Evolutionary conservation across 1,284 basidiomycete genomes (phyloP).

Genomic region (Puccinia brachypodii): DNA sequence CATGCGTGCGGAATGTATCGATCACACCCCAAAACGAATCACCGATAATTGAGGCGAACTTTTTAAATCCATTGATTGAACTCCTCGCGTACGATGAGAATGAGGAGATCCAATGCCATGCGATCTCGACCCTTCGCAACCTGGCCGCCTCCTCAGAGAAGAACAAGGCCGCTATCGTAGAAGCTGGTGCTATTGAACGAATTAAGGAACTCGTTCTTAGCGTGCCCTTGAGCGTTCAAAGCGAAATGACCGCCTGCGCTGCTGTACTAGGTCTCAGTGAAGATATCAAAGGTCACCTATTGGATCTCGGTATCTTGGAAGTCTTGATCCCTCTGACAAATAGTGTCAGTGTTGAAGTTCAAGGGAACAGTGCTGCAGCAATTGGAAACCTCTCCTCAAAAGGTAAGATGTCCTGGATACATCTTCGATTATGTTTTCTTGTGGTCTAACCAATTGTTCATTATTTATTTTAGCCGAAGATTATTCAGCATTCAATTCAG

Average conservation of each 20-base stretch:
- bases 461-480: slow-evolving; percentile 71
- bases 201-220: slow-evolving; percentile 96
- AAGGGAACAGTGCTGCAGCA: slow-evolving; percentile 97
- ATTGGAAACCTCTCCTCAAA: slow-evolving; percentile 96
- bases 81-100: slow-evolving; percentile 96
- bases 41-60: slow-evolving; percentile 98
- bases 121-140: slow-evolving; percentile 97
- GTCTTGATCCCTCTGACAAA: slow-evolving; percentile 95
- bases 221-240: slow-evolving; percentile 95
- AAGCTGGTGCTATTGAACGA: slow-evolving; percentile 95
- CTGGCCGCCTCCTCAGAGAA: slow-evolving; percentile 95
- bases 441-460: not conserved
- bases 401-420: slow-evolving; percentile 61
- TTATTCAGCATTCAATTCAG: slow-evolving; percentile 94
- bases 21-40: slow-evolving; percentile 99
- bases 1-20: slow-evolving; percentile 98
- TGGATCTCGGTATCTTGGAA: slow-evolving; percentile 98
- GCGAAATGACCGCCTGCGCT: slow-evolving; percentile 99
- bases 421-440: not conserved
- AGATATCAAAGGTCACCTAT: slow-evolving; percentile 86
- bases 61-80: slow-evolving; percentile 92
- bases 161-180: slow-evolving; percentile 97
- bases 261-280: slow-evolving; percentile 91
- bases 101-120: slow-evolving; percentile 99
- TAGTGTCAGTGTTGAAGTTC: slow-evolving; percentile 94